Base-by-base conservation (phyloP, 306 rosid species). In the Pyrus bretschneideri region DNA sequence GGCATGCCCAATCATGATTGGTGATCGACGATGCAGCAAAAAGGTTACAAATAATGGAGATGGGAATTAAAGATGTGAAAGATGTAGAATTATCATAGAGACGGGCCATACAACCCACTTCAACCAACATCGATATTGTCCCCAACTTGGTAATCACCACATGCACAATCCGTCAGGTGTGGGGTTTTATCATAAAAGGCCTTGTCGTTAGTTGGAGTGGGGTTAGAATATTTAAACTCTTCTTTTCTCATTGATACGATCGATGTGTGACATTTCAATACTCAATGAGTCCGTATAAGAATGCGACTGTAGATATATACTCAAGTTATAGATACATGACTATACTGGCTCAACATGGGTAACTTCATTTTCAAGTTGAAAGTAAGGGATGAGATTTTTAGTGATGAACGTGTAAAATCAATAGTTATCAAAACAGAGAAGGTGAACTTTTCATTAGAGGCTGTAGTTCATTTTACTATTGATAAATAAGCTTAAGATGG, bases 21-120 rank as follows among this genome's bases (percentile, higher is more conserved):
- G 92, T 22, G 97, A 92, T 70, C 83, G 97, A 33, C 90, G 88
- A 83, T 95, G 99, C 76, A 88, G 68, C 84, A 95, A 92, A 85
- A 95, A 95, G 78, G 99, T 95, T 71, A 76, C 85, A 63, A 87
- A 92, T 79, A 83, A 90, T 76, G 99, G 93, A 73, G 99, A 95
- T 79, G 97, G 97, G 70, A 89, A 80, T 87, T 95, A 97, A 97
- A 85, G 85, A 76, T 90, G 99, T 71, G 99, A 95, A 13, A 86
- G 89, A 82, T 95, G 99, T 6, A 35, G 40, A 35, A 35, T 35
- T 35, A 35, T 6, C 40, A 35, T 2, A 35, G 40, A 35, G 9
- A 35, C 0, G 40, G 40, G 40, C 40, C 9, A 35, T 35, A 35
- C 9, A 8, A 2, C 40, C 1, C 40, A 35, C 40, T 35, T 35